These are phyloP conservation scores for Phlegmacium glaucopus DNA, from an alignment of 768 basidiomycete genomes.

Conservation along the genomic window DNA sequence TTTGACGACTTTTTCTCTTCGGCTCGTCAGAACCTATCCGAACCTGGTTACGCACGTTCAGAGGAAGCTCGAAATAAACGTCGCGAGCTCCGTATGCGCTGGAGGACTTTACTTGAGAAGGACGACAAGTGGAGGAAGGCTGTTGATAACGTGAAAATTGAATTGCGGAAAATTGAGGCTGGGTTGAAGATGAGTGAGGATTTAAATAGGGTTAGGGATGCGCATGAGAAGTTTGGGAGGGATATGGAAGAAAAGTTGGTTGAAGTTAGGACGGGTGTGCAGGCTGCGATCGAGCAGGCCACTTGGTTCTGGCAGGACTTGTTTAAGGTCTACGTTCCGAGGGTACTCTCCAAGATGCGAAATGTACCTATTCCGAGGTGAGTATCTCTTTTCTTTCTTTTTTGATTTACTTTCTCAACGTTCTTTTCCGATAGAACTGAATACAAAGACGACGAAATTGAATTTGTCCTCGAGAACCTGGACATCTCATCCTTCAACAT, in stretches of 20 bases:
- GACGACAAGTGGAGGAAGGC: constrained; percentile 54
- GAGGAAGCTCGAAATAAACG: constrained; percentile 42
- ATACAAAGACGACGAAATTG: constrained; percentile 63
- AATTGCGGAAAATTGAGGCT: constrained; percentile 41
- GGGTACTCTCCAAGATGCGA: constrained; percentile 46
- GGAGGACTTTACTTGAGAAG: constrained; percentile 45
- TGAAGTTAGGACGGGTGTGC: constrained; percentile 37
- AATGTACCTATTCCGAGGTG: constrained; percentile 71
- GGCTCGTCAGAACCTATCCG: constrained; percentile 42
- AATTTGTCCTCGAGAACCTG: constrained; percentile 74
- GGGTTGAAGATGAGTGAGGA: constrained; percentile 50
- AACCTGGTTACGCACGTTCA: constrained; percentile 49
- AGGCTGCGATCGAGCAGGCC: constrained; percentile 55
- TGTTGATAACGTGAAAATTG: constrained; percentile 41
- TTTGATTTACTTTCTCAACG: background rate
- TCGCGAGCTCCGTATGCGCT: constrained; percentile 44
- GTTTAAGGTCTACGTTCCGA: constrained; percentile 76
- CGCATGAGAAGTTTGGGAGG: constrained; percentile 43
- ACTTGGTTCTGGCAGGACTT: constrained; percentile 82
- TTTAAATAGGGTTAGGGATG: constrained; percentile 40
- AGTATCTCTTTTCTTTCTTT: constrained; percentile 1
- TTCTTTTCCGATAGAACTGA: constrained; percentile 51
- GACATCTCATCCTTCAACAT: constrained; percentile 65
- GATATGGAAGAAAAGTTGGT: constrained; percentile 45
- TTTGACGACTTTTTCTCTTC: constrained; percentile 51